Evolutionary conservation across 192 early-diverging fungal genomes (phyloP), one percentile per base, ranked within the genome.

Genomic region (Jimgerdemannia lactiflua): DNA sequence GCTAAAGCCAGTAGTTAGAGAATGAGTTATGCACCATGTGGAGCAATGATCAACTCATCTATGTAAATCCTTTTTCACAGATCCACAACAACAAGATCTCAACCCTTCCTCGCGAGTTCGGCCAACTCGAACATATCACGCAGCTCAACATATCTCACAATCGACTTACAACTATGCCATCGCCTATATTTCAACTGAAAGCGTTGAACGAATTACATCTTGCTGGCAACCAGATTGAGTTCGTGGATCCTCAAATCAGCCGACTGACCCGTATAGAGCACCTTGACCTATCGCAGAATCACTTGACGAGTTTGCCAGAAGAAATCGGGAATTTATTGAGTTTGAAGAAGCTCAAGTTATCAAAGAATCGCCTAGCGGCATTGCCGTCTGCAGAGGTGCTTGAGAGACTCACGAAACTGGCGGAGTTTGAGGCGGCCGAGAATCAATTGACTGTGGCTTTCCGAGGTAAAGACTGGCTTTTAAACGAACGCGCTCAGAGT

Each of bases 221-320:
- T 18, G 69, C 71, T 77, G 75, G 74, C 63, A 85, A 85, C 59
- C 72, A 83, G 42, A 69, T 85, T 49, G 77, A 81, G 43, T 81
- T 73, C 66, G 14, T 63, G 3, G 73, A 85, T 64, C 41, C 73
- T 44, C 64, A 67, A 10, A 78, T 85, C 43, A 77, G 79, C 18
- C 75, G 75, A 10, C 43, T 85, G 18, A 68, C 65, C 42, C 78
- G 75, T 29, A 72, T 85, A 0, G 81, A 85, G 69, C 43, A 70
- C 3, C 75, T 85, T n/a, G 84, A 85, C 63, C 68, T 85, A 39
- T 80, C 84, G 44, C 71, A 59, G 4, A 85, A 85, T n/a, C 44
- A 79, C 43, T 44, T 85, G 20, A 77, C 81, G 3, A 71, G 71
- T 6, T 67, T 85, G 42, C 84, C 84, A n/a, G 70, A 68, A 18